Conservation (phyloP, 2,329 filamentous ascomycete genomes). For the Zymoseptoria tritici region DNA sequence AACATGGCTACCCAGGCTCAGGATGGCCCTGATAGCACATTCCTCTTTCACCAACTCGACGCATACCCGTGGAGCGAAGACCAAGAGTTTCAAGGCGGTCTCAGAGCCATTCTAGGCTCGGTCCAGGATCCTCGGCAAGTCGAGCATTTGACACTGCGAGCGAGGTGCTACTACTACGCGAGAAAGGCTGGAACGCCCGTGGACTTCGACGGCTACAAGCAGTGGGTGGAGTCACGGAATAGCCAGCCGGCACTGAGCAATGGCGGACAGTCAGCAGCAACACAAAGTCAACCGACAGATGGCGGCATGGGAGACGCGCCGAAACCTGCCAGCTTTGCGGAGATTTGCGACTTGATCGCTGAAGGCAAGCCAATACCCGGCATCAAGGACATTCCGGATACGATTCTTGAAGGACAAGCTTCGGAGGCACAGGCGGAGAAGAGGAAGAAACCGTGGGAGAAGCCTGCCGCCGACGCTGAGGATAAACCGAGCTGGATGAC, state of each 20-base stretch:
- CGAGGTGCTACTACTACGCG: conserved; percentile 63
- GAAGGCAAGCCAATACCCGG: conserved; percentile 77
- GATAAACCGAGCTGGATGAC: conserved; percentile 23
- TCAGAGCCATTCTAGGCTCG: conserved; percentile 56
- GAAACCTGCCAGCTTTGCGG: conserved; percentile 76
- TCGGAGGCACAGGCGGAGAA: conserved; percentile 45
- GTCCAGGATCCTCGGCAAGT: conserved; percentile 48
- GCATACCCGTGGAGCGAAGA: conserved; percentile 62
- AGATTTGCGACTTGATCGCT: conserved; percentile 79
- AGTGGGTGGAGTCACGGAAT: conserved; percentile 46
- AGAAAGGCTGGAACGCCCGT: conserved; percentile 41
- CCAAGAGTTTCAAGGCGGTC: conserved; percentile 59
- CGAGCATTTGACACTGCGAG: conserved; percentile 54
- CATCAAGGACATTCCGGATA: conserved; percentile 79
- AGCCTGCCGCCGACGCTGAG: conserved; percentile 30
- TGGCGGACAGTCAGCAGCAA: neutral
- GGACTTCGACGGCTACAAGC: conserved; percentile 60
- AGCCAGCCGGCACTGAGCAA: conserved; percentile 4
- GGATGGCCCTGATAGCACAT: conserved; percentile 14
- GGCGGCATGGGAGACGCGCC: conserved; percentile 46
- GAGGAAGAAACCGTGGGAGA: conserved; percentile 76
- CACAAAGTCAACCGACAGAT: conserved; percentile 1
- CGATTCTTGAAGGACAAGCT: conserved; percentile 63
- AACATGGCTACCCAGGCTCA: conserved; percentile 20
- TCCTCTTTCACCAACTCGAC: conserved; percentile 54